Conservation (phyloP, 2,329 filamentous ascomycete species). For the Fusarium napiforme region DNA sequence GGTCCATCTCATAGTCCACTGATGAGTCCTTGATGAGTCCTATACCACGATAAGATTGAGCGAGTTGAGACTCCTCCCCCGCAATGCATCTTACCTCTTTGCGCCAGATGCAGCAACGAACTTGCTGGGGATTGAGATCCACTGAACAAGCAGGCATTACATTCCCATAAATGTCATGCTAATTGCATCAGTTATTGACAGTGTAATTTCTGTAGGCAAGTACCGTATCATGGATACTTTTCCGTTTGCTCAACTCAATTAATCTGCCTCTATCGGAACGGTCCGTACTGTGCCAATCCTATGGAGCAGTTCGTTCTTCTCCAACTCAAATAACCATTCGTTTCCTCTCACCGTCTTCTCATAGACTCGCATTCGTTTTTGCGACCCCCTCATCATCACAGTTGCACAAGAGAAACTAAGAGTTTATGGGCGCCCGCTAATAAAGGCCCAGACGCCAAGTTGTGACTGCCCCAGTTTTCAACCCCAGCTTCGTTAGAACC, state of each 20-base stretch:
- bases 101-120: neutral
- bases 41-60: neutral
- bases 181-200: neutral
- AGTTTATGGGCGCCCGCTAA: constrained; percentile 1
- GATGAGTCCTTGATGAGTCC: neutral
- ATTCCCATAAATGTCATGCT: neutral
- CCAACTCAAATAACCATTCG: neutral
- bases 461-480: constrained; percentile 31
- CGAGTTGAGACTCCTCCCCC: constrained; percentile 17
- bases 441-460: constrained; percentile 16
- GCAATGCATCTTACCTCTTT: constrained; percentile 33
- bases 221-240: neutral
- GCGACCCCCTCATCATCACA: neutral
- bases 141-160: constrained; percentile 2
- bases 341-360: constrained; percentile 6
- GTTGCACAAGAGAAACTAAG: neutral
- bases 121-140: neutral
- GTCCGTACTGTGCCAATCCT: constrained; percentile 4
- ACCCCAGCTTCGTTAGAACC: constrained; percentile 32
- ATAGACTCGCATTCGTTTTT: neutral
- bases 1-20: neutral
- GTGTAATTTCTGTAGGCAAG: neutral
- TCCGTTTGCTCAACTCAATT: neutral
- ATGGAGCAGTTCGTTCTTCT: neutral
- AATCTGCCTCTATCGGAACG: constrained; percentile 1